Evolutionary conservation across 2,329 filamentous ascomycete species (phyloP).

Genomic region (Orbilia quercus): DNA sequence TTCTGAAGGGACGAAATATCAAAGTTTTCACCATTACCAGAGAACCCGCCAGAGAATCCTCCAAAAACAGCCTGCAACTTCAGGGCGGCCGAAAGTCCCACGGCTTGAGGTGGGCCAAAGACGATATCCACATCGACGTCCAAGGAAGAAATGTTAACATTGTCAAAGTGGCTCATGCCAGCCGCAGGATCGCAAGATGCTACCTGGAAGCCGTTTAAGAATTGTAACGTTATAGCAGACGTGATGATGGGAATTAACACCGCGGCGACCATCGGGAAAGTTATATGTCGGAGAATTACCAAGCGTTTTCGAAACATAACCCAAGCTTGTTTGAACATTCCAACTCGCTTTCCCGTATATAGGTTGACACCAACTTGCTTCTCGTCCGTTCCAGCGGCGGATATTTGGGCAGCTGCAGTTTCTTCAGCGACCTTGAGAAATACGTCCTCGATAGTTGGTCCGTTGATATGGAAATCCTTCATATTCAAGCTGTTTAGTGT

Average conservation of each 20-base stretch:
- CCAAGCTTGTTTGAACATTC: conserved; percentile 75
- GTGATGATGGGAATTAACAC: conserved; percentile 82
- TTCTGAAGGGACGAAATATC: conserved; percentile 60
- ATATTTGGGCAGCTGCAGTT: conserved; percentile 63
- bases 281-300: conserved; percentile 81
- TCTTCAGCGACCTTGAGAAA: conserved; percentile 89
- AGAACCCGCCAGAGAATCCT: conserved; percentile 22
- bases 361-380: conserved; percentile 67
- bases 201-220: conserved; percentile 71
- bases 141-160: conserved; percentile 46
- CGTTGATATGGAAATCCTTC: conserved; percentile 83
- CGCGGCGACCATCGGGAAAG: conserved; percentile 78
- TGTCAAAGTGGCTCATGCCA: conserved; percentile 60
- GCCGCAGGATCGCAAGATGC: conserved; percentile 68
- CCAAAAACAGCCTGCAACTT: conserved; percentile 41
- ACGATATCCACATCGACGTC: conserved; percentile 48
- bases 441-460: conserved; percentile 91
- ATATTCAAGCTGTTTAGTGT: conserved; percentile 75
- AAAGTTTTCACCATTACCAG: conserved; percentile 10
- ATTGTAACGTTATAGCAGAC: conserved; percentile 80
- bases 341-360: conserved; percentile 75
- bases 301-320: conserved; percentile 82
- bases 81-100: conserved; percentile 31
- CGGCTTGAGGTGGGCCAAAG: conserved; percentile 35
- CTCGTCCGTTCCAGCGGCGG: conserved; percentile 59